Evolutionary conservation across 352 stramenopile species (phyloP), one percentile per base, ranked within the genome.

Genomic region (Globisporangium acanthophoron): DNA sequence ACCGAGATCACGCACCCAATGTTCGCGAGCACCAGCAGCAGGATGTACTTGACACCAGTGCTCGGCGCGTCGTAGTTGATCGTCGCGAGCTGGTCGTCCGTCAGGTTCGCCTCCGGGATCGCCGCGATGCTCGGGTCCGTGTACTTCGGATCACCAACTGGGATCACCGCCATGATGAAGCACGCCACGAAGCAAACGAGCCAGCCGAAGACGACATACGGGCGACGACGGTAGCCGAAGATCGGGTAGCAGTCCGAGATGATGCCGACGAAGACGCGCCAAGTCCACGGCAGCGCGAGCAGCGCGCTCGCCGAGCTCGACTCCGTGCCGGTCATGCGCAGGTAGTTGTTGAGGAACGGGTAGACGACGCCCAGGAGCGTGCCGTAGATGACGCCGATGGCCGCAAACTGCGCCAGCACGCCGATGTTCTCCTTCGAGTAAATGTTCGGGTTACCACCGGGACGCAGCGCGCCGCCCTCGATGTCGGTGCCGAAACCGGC

Each of bases 181-280:
- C 59, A 76, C 33, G 62, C 71, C 24, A 71, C 31, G 3, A 64
- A 50, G 13, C 60, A 70, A 16, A 87, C 46, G 15, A 61, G 18
- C 76, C 79, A 88, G n/a, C 87, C 88, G 52, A 94, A 73, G 12
- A 90, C 21, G 27, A 83, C 71, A 54, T 84, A 84, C 24, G 72
- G 73, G 1, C 70, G 65, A 0, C 74, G 69, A 16, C 70, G 69
- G 58, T 70, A 81, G 41, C 70, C 69, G 12, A 62, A 68, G 54
- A 84, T 73, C 16, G 74, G 74, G 27, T 64, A 61, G 50, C 58
- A 65, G 52, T 84, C 72, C 15, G 71, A 62, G 35, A 81, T 27
- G 48, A 85, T 72, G 40, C 78, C 80, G 55, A 84, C 71, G 33
- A 87, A 60, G 18, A 85, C 64, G 45, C 84, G 84, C 53, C 75